Conservation (phyloP, 495 filamentous ascomycete species). For the Tricharina praecox region DNA sequence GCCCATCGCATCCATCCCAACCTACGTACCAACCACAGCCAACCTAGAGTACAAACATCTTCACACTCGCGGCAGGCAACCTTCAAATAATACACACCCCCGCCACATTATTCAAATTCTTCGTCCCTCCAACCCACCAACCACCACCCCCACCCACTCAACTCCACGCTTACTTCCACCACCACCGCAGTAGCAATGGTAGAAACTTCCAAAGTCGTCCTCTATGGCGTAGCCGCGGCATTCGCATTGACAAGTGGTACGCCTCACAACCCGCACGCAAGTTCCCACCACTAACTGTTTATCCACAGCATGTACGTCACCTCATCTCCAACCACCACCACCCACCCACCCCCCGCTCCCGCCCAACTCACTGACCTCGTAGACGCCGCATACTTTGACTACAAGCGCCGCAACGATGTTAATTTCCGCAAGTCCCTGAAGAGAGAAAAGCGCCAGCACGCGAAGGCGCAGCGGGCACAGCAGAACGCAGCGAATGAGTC, state of each 20-base stretch:
- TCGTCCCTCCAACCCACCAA: not conserved
- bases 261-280: not conserved
- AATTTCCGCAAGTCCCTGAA: conserved; percentile 75
- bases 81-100: no score
- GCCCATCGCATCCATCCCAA: not conserved
- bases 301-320: conserved; percentile 2
- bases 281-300: not conserved
- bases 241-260: conserved; percentile 7
- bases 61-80: not conserved
- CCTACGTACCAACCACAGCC: no score
- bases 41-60: no score
- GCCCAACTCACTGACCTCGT: no score
- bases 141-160: not conserved
- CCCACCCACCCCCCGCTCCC: not conserved
- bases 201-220: conserved; percentile 2
- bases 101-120: not conserved
- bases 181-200: not conserved
- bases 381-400: conserved; percentile 86
- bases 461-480: conserved; percentile 58
- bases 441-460: conserved; percentile 60
- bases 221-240: conserved; percentile 3
- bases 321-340: not conserved
- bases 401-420: conserved; percentile 70
- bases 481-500: conserved; percentile 46
- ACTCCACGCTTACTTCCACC: not conserved